Evolutionary conservation across 176 grass and related monocot genomes (phyloP).

Genomic region (Triticum dicoccoides): DNA sequence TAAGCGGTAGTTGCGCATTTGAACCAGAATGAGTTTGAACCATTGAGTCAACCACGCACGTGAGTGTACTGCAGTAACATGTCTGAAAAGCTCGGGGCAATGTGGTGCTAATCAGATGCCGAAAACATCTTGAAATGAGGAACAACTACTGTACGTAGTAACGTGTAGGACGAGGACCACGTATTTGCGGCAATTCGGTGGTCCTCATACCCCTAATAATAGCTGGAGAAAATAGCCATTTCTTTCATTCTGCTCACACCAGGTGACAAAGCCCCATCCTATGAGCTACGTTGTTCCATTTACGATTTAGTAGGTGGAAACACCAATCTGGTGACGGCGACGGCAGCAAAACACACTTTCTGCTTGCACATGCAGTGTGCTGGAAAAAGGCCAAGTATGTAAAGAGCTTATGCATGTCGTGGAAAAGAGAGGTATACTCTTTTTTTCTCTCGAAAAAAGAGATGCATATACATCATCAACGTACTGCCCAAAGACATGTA

Average conservation of each 20-base stretch:
- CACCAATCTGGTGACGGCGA: slow-evolving; percentile 16
- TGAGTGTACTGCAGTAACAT: neutral
- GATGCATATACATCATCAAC: slow-evolving; percentile 15
- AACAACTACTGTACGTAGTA: neutral
- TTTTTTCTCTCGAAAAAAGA: neutral
- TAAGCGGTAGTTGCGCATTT: neutral
- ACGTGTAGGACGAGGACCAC: slow-evolving; percentile 21
- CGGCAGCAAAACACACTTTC: slow-evolving; percentile 23
- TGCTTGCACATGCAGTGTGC: slow-evolving; percentile 17
- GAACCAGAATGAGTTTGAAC: neutral
- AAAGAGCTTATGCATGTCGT: neutral
- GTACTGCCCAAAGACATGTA: slow-evolving; percentile 3
- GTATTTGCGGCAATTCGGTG: slow-evolving; percentile 40
- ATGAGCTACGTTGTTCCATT: neutral
- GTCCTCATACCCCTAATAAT: neutral
- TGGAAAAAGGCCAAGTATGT: neutral
- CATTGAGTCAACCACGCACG: neutral
- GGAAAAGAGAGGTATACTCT: neutral
- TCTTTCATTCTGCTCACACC: neutral
- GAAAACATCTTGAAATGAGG: slow-evolving; percentile 35
- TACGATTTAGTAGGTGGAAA: slow-evolving; percentile 4
- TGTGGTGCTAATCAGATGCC: slow-evolving; percentile 17
- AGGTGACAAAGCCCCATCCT: neutral
- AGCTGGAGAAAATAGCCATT: neutral
- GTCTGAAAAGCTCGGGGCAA: slow-evolving; percentile 5